Base-by-base conservation (phyloP, 768 basidiomycete genomes). In the Pleurotus eryngii region DNA sequence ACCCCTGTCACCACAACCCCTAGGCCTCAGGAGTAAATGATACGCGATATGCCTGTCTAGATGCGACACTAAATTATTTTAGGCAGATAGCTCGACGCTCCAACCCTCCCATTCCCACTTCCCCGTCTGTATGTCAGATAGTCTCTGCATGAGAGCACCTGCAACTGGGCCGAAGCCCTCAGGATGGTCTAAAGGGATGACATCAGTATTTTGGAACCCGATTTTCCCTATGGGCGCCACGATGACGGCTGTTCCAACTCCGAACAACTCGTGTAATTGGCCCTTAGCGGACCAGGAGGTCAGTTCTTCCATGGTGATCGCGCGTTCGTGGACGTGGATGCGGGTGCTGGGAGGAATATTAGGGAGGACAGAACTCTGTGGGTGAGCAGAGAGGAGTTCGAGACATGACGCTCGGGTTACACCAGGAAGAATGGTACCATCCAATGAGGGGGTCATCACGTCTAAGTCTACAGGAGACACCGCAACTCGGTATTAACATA, bases 381-480 rank as follows among this genome's bases (percentile, higher is more conserved):
- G 76, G 67, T 92, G 91, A 0, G 79, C 83, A 18, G 81, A 73
- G 2, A 81, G 76, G 54, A 97, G 84, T 9, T 70, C 64, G 39
- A 96, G 77, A 40, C 85, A 82, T 17, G 90, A 91, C 55, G 83
- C 84, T 40, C 94, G 84, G 0, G 92, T 95, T n/a, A 97, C 81
- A n/a, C 94, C 92, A 2, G 93, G 92, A 1, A 96, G 82, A 62
- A 96, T 91, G 20, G 89, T 89, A 30, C 94, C 92, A 65, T 89
- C 91, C 59, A 95, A 73, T 6, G 90, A 84, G 0, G 94, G 90
- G 0, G 95, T 97, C 56, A 92, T 70, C 56, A 95, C 74, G 60
- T 95, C 90, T 57, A 87, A 61, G 26, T 80, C 88, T 89, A 3
- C 15, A 20, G 40, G 12, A 49, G 35, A 17, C 24, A 30, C 18